phyloP scores from a whole-genome alignment of 2,329 filamentous ascomycete genomes.

The Ramularia collo-cygni region DNA sequence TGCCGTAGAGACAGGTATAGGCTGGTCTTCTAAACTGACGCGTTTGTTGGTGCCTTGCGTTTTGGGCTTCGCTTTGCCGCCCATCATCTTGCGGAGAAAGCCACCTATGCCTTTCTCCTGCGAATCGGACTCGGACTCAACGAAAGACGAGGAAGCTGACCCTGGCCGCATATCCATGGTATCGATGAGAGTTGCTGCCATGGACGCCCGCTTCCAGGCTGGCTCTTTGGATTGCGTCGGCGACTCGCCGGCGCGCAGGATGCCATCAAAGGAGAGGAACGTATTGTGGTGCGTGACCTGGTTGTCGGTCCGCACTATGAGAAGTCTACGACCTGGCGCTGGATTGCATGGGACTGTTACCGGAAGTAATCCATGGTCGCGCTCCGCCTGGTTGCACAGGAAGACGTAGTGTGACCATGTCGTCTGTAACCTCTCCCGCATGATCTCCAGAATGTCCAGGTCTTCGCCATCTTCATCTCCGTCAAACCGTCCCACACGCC shows the following conservation, averaged over 20 bases:
- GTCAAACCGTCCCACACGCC: conserved; percentile 74
- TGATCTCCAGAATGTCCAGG: conserved; percentile 55
- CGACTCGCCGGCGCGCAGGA: conserved; percentile 35
- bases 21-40: conserved; percentile 1
- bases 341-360: conserved; percentile 78
- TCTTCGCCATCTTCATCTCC: conserved; percentile 44
- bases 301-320: conserved; percentile 80
- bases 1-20: conserved; percentile 4
- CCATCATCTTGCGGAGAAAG: conserved; percentile 31
- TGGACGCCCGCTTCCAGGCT: conserved; percentile 32
- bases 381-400: conserved; percentile 61
- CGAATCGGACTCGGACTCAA: conserved; percentile 22
- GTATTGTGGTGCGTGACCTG: conserved; percentile 46
- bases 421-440: conserved; percentile 61
- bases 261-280: conserved; percentile 59
- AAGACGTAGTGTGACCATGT: conserved; percentile 76
- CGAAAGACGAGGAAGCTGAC: conserved; percentile 19
- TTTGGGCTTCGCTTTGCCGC: conserved; percentile 23
- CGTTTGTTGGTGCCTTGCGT: conserved; percentile 14
- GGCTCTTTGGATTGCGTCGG: conserved; percentile 25
- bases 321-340: conserved; percentile 74
- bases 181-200: conserved; percentile 22
- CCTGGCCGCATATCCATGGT: conserved; percentile 22
- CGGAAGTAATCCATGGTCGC: conserved; percentile 49
- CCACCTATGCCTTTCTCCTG: conserved; percentile 27